Evolutionary conservation across 2,329 filamentous ascomycete species (phyloP), one percentile per base, ranked within the genome.

Genomic region (Orbilia quercus): DNA sequence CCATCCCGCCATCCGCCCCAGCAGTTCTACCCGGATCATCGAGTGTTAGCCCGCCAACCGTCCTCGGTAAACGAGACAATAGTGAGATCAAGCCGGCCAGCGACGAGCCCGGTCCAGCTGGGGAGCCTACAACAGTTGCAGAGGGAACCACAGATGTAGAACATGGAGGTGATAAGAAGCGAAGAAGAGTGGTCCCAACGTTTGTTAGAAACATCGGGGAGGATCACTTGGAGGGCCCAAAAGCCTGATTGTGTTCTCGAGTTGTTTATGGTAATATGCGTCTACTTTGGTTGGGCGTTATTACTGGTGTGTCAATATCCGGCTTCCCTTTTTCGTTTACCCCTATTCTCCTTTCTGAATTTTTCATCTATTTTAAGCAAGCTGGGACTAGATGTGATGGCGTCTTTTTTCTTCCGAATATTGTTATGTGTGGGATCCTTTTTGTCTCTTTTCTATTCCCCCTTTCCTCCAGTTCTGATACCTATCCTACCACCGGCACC

Each of bases 171-270:
- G 83, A 87, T 77, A 83, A 86, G 3, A 92, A 91, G 82, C 89
- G 88, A 81, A 85, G 89, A 77, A 84, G 89, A 53, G 87, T 92
- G 77, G 89, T 89, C 2, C 90, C 89, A 2, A 91, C 88, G 0
- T 83, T 84, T 0, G 83, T 91, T 7, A 75, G 62, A 28, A 72
- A 72, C 23, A 65, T 72, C 16, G 67, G 67, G n/a, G 67, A 72
- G 40, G 67, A 72, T 28, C 60, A 65, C 28, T 22, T 65, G 34
- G 59, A 72, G 1, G 67, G 57, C 14, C 40, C 23, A 18, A 72
- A 45, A 16, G 22, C 47, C 20, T 71, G 34, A 59, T 40, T 2
- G 28, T 7, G 23, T n/a, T n/a, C n/a, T 31, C 38, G n/a, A 38
- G 28, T 12, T 12, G 3, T 23, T 20, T 23, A 22, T 12, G 2